Evolutionary conservation across 176 grass and related monocot species (phyloP).

Genomic region (Rhipidocladum racemiflorum): DNA sequence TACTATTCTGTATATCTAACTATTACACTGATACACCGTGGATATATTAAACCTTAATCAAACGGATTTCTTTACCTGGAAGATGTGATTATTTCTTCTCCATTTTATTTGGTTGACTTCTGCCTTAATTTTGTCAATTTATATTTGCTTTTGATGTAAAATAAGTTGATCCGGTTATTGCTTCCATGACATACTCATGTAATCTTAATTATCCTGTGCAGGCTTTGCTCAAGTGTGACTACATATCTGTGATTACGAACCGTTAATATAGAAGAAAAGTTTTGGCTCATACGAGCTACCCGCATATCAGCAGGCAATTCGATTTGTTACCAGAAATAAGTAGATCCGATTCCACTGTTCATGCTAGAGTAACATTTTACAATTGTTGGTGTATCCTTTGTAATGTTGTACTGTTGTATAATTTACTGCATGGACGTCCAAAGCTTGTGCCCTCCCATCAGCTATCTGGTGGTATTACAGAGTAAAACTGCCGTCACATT

Average conservation of each 20-base stretch:
- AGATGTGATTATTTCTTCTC: not conserved
- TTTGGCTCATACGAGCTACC: conserved; percentile 21
- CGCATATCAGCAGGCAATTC: conserved; percentile 26
- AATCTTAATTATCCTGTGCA: conserved; percentile 21
- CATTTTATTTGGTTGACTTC: not conserved
- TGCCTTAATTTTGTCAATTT: not conserved
- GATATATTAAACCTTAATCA: not conserved
- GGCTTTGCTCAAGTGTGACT: conserved; percentile 24
- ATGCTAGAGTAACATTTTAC: not conserved
- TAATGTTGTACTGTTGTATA: conserved; percentile 39
- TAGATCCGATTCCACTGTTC: conserved; percentile 15
- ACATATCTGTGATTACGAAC: conserved; percentile 43
- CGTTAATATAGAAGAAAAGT: conserved; percentile 36
- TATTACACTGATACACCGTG: not conserved
- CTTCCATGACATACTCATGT: not conserved
- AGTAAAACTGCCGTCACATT: conserved; percentile 24
- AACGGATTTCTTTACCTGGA: not conserved
- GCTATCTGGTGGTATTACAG: conserved; percentile 9
- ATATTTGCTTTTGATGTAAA: not conserved
- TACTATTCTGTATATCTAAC: not conserved
- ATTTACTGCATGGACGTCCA: conserved; percentile 14
- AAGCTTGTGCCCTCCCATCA: not conserved
- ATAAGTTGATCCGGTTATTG: not conserved
- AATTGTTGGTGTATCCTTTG: not conserved
- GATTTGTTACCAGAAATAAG: conserved; percentile 46